Conservation (phyloP, 176 grass and related monocot species). For the Chrysopogon serrulatus region DNA sequence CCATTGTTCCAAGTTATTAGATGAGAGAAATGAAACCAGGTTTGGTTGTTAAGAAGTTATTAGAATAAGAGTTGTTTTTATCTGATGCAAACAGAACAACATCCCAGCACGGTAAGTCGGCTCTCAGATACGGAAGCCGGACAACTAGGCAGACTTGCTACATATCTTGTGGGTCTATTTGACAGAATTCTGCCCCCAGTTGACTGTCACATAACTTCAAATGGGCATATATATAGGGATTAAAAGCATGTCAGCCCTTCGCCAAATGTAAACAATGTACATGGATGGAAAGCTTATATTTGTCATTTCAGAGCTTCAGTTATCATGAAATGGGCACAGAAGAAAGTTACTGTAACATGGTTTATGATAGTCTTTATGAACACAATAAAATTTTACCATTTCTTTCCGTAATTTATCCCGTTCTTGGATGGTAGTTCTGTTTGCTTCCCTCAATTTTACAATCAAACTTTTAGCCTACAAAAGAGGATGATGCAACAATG, state of each 20-base stretch:
- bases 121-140: not conserved
- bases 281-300: not conserved
- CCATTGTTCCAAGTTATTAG: not conserved
- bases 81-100: not conserved
- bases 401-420: conserved; percentile 56
- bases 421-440: conserved; percentile 41
- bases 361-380: not conserved
- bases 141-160: not conserved
- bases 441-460: conserved; percentile 53
- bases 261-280: not conserved
- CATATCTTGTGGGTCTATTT: not conserved
- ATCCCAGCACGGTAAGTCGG: not conserved
- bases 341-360: not conserved
- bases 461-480: conserved; percentile 71
- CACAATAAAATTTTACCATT: conserved; percentile 45
- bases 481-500: conserved; percentile 26
- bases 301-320: not conserved
- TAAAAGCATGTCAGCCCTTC: not conserved
- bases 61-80: not conserved
- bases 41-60: not conserved
- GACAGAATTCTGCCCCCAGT: not conserved
- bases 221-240: not conserved
- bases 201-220: not conserved
- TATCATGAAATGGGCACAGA: not conserved
- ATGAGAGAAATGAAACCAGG: not conserved